Conservation (phyloP, 352 stramenopile species). For the Phytophthora nicotianae region DNA sequence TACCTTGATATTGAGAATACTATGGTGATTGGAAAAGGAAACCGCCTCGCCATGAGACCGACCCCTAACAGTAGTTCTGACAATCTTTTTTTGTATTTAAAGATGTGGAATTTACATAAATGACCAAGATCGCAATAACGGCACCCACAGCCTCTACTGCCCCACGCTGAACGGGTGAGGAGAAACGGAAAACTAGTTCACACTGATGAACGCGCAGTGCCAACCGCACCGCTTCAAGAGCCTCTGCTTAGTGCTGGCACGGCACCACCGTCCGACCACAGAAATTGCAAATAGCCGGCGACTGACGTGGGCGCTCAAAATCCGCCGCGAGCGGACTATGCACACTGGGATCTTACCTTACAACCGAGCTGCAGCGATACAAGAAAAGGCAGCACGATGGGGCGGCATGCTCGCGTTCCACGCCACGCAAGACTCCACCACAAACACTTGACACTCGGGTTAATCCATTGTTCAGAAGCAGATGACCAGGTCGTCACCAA, state of each 20-base stretch:
- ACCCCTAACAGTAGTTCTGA: constrained; percentile 19
- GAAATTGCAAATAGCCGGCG: constrained; percentile 18
- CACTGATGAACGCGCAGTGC: background rate
- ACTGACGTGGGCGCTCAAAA: constrained; percentile 18
- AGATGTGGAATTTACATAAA: constrained; percentile 13
- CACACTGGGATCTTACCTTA: constrained; percentile 10
- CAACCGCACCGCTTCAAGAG: background rate
- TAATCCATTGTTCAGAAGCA: constrained; percentile 23
- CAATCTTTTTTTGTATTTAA: constrained; percentile 18
- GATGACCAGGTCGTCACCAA: constrained; percentile 15
- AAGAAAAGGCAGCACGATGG: too few relatives aligned
- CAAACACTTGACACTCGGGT: constrained; percentile 10
- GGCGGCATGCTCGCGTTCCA: too few relatives aligned
- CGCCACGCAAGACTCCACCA: constrained; percentile 8
- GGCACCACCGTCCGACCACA: background rate
- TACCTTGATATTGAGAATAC: background rate
- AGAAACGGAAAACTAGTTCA: constrained; percentile 10
- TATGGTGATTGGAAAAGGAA: constrained; percentile 7
- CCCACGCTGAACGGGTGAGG: background rate
- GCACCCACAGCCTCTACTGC: constrained; percentile 5
- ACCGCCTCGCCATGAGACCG: constrained; percentile 6
- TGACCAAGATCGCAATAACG: constrained; percentile 10
- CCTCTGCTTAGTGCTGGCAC: background rate
- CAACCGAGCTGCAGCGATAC: too few relatives aligned
- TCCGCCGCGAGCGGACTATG: constrained; percentile 22